Evolutionary conservation across 108 stramenopile genomes (phyloP), one percentile per base, ranked within the genome.

Genomic region (Stephanodiscus triporus): DNA sequence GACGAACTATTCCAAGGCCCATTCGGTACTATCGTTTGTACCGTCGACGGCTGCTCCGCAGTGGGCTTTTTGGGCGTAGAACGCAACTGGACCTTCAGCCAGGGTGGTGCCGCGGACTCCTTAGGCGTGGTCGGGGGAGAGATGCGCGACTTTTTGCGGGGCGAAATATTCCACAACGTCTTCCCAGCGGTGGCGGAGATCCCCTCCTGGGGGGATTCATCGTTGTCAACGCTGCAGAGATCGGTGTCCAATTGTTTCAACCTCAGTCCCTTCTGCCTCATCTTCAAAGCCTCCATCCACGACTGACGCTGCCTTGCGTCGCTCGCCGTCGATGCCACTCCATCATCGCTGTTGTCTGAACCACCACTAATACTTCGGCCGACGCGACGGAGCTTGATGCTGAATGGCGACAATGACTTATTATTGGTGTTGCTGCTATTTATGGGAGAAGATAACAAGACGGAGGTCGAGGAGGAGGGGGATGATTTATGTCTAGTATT

Each of bases 201-300:
- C 19, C 30, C 42, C 43, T 48, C 63, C 14, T 43, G 22, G 23
- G 26, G 22, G 13, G 51, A 4, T 36, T 26, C 37, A 56, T n/a
- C 32, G 6, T 19, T 24, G 48, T 47, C 38, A 3, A 10, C 23
- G 29, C 16, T 59, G 34, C 16, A 32, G 0, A 23, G 20, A 32
- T 66, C 65, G n/a, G 42, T 16, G 40, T 40, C 58, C 23, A 59
- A 59, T 30, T 78, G 70, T 40, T 51, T 67, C 55, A 26, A 43
- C 51, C 60, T 48, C 8, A 56, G 45, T 9, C 42, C 64, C 55
- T 70, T 80, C 58, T 80, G 72, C 19, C 70, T 80, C 67, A 63
- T 73, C 22, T 73, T 80, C 53, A 80, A 47, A 20, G 72, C 54
- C n/a, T 73, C 79, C 48, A 80, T 60, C 79, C 79, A 80, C 6